A percentile compares a stretch with the other conserved stretches of the same genome.
Evolutionary conservation across 1,139 yeast species (phyloP).

Genomic region (Geotrichum fermentans): DNA sequence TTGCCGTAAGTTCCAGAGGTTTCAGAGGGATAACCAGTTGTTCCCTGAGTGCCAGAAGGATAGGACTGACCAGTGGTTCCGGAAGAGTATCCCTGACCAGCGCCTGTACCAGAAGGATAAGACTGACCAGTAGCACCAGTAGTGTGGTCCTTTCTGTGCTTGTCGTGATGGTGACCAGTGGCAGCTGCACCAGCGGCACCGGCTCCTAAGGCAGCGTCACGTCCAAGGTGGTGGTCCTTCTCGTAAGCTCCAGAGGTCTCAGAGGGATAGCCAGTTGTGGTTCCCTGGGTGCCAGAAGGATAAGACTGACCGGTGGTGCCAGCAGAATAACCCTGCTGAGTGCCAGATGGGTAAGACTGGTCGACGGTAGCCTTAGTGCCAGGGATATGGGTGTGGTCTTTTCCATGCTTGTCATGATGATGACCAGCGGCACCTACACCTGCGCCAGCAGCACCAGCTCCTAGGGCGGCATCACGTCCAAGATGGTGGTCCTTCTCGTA

Average conservation of each 20-base stretch:
- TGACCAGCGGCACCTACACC: conserved; percentile 4
- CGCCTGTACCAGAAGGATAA: conserved; percentile 5
- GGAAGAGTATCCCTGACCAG: conserved; percentile 11
- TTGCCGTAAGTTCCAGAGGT: conserved; percentile 5
- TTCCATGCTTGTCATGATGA: conserved; percentile 1
- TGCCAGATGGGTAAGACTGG: neutral
- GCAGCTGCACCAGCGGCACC: conserved; percentile 15
- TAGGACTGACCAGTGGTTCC: conserved; percentile 1
- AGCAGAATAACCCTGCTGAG: neutral
- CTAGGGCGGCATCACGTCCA: conserved; percentile 13
- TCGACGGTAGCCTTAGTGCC: conserved; percentile 1
- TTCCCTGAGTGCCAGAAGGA: conserved; percentile 4
- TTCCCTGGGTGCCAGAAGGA: neutral
- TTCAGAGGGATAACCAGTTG: conserved; percentile 10
- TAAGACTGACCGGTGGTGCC: neutral
- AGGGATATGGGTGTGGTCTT: conserved; percentile 1
- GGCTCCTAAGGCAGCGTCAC: conserved; percentile 9
- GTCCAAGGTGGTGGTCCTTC: conserved; percentile 10
- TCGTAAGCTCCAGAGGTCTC: conserved; percentile 4
- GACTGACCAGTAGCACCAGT: neutral
- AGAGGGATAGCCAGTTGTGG: conserved; percentile 5
- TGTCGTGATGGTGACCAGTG: conserved; percentile 3
- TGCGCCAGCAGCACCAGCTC: conserved; percentile 10
- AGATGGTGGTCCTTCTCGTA: conserved; percentile 4
- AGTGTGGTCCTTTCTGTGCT: conserved; percentile 1